Base-by-base conservation (phyloP, 371 early-diverging fungal species). In the Mucor racemosus region DNA sequence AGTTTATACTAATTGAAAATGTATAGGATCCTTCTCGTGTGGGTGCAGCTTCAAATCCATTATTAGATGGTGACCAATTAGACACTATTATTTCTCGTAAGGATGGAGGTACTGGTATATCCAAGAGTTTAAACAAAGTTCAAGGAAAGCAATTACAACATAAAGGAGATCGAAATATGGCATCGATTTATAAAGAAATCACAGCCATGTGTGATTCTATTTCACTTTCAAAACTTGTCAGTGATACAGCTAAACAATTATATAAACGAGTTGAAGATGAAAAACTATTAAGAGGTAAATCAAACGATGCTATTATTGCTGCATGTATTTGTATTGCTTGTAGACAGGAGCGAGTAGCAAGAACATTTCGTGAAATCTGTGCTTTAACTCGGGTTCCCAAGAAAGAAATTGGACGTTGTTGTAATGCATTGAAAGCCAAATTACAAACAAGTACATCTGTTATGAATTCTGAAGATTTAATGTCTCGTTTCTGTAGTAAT, bases 321-420 rank as follows among this genome's bases (percentile, higher is more conserved):
- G 97, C 97, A 0, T 97, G 97, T 77, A 94, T 99, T 66, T 96
- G 94, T 69, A 91, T 98, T 64, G 99, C 99, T 7, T 99, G 99
- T 79, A 86, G 96, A 38, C 90, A 95, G 70, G 93, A 96, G 66
- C 82, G 86, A 15, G 97, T 94, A 5, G 90, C 95, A 3, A 86
- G 99, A 63, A 98, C 99, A 1, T 99, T 98, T 78, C 97, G 97
- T 73, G 99, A 99, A 78, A 95, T 99, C 41, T 93, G 93, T 62
- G 92, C 95, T 0, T 72, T 97, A 66, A 97, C 99, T 4, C 90
- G 92, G 38, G 98, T 99, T 3, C 89, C 93, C 33, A 94, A 93
- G 78, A 92, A 91, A 71, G 95, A 96, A 59, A 92, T 96, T 77
- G 94, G 95, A 0, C 86, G 95, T 6, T 90, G 92, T 58, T 94